Percentiles rank a stretch among this genome's conserved stretches.
Evolutionary conservation across 139 green algal genomes (phyloP).

Genomic region (Chlorella sp.): DNA sequence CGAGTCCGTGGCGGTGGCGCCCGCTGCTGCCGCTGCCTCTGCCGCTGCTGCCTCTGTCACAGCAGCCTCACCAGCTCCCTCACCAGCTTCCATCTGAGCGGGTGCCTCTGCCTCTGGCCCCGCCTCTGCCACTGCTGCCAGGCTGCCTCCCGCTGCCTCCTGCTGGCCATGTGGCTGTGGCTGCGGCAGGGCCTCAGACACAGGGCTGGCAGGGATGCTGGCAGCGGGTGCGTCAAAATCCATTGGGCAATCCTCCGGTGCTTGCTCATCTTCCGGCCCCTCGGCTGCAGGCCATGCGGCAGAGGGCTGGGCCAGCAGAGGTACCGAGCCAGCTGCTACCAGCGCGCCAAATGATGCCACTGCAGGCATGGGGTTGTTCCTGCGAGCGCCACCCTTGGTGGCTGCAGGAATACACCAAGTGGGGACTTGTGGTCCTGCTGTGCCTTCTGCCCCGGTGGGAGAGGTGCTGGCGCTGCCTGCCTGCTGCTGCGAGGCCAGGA

Average conservation of each 20-base stretch:
- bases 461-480: slow-evolving; percentile 1
- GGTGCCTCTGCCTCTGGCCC: not conserved
- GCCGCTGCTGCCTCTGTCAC: not conserved
- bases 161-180: not conserved
- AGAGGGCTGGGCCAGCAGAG: not conserved
- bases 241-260: not conserved
- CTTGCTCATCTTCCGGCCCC: not conserved
- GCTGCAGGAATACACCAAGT: slow-evolving; percentile 3
- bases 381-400: not conserved
- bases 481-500: slow-evolving; percentile 2
- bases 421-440: not conserved
- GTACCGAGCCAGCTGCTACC: not conserved
- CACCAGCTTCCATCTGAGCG: too few relatives aligned
- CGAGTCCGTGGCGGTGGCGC: too few relatives aligned
- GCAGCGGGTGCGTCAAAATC: not conserved
- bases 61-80: too few relatives aligned
- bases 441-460: not conserved
- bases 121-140: not conserved
- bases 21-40: too few relatives aligned
- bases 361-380: not conserved
- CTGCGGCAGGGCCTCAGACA: not conserved
- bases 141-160: not conserved
- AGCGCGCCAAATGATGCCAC: not conserved
- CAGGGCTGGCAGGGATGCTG: not conserved
- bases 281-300: not conserved